Conservation (phyloP, 345 rosid genomes). For the Corymbia maculata region DNA sequence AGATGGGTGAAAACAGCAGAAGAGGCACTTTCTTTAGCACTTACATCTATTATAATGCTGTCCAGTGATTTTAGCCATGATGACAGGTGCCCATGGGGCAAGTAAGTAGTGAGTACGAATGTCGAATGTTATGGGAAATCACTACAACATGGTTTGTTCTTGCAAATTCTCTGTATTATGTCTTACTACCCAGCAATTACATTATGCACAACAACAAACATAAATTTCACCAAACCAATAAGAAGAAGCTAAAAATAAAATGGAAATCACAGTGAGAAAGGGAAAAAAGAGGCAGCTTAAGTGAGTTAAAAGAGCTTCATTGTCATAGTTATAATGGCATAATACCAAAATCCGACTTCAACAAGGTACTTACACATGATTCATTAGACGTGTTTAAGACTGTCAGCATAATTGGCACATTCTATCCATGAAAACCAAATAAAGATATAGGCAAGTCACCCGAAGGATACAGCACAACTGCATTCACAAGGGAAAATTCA, state of each 20-base stretch:
- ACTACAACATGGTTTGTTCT: not conserved
- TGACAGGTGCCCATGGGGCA: not conserved
- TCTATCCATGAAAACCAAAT: not conserved
- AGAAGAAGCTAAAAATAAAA: not conserved
- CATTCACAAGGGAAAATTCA: conserved; percentile 17
- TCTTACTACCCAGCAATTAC: not conserved
- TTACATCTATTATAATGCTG: not conserved
- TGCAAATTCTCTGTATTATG: not conserved
- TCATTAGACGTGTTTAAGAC: not conserved
- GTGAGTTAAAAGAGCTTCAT: not conserved
- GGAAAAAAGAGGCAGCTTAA: not conserved
- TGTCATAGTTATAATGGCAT: not conserved
- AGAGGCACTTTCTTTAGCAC: not conserved
- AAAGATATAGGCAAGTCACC: not conserved
- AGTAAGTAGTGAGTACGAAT: not conserved
- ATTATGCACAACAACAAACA: not conserved
- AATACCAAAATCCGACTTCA: not conserved
- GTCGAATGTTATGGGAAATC: not conserved
- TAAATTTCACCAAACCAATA: not conserved
- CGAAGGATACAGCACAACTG: conserved; percentile 98
- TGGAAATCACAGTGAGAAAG: not conserved
- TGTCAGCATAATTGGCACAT: not conserved
- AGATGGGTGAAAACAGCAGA: not conserved
- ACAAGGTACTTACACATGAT: not conserved
- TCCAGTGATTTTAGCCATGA: not conserved